These are phyloP conservation scores for Bocquillonia castaneifolia DNA, from an alignment of 441 rosid genomes.

Conservation along the genomic window DNA sequence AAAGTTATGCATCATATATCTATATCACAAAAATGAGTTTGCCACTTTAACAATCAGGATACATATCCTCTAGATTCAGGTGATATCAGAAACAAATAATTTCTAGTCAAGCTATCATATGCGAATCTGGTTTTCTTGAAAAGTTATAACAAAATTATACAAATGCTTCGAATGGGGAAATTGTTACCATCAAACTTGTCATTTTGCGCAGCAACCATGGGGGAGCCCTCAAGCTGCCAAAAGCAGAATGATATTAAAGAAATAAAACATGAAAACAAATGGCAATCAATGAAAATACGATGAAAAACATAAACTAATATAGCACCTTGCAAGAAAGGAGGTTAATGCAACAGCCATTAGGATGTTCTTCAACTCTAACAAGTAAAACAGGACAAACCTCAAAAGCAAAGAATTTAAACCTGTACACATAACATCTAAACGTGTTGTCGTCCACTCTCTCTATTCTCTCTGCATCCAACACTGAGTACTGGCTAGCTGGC, in stretches of 20 bases:
- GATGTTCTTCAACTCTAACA: conserved; percentile 80
- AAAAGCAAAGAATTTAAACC: conserved; percentile 73
- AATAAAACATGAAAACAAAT: conserved; percentile 10
- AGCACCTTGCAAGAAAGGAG: conserved; percentile 82
- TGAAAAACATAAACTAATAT: background rate
- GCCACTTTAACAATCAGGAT: no score
- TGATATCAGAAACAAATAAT: no score
- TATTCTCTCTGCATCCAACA: conserved; percentile 95
- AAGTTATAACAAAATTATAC: background rate
- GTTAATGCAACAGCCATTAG: conserved; percentile 81
- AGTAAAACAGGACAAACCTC: conserved; percentile 90
- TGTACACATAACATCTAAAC: conserved; percentile 77
- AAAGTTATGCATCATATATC: background rate
- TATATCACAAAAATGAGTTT: background rate
- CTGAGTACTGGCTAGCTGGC: conserved; percentile 97
- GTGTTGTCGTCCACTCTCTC: conserved; percentile 87
- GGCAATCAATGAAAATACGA: background rate
- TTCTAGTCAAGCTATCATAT: background rate
- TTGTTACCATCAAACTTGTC: conserved; percentile 86
- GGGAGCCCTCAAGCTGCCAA: conserved; percentile 88
- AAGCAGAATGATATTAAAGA: conserved; percentile 19
- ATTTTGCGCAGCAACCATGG: conserved; percentile 80
- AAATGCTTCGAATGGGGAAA: conserved; percentile 3
- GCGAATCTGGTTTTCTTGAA: background rate
- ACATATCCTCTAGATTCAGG: no score